phyloP scores from a whole-genome alignment of 1,139 yeast genomes.

The Suhomyces wounanorum region DNA sequence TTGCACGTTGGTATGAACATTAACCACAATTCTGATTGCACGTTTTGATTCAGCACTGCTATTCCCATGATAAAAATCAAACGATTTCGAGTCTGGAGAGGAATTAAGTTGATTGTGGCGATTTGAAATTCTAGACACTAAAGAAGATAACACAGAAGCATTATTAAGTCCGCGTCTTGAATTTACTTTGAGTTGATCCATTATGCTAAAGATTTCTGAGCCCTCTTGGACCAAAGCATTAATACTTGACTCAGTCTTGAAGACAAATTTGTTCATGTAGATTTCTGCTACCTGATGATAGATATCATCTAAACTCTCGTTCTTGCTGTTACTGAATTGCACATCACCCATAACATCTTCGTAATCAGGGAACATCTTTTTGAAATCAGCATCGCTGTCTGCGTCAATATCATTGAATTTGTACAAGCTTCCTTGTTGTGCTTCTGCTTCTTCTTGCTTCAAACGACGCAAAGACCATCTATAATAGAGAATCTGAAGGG shows the following conservation, averaged over 20 bases:
- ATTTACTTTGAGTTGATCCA: conserved; percentile 23
- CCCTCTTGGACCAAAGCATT: conserved; percentile 45
- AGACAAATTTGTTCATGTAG: conserved; percentile 33
- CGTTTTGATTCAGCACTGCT: conserved; percentile 60
- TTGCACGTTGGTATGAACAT: conserved; percentile 48
- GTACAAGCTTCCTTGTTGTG: conserved; percentile 62
- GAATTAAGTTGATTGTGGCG: conserved; percentile 24
- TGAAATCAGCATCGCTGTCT: conserved; percentile 75
- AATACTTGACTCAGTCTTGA: conserved; percentile 20
- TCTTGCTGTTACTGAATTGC: conserved; percentile 14
- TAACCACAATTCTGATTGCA: conserved; percentile 56
- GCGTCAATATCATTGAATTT: conserved; percentile 62
- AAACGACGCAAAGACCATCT: conserved; percentile 78
- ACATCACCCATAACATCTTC: conserved; percentile 59
- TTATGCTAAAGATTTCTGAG: conserved; percentile 27
- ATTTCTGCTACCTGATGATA: conserved; percentile 33
- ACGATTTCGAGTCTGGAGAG: conserved; percentile 17
- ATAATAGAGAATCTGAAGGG: conserved; percentile 64
- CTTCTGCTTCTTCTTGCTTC: conserved; percentile 63
- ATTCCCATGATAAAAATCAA: conserved; percentile 73
- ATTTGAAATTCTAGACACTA: conserved; percentile 41
- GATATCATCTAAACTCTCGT: conserved; percentile 29
- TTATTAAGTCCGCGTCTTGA: conserved; percentile 27
- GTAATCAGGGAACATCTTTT: conserved; percentile 79
- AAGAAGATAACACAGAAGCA: conserved; percentile 43